Percentiles rank a stretch among this genome's conserved stretches.
These are phyloP conservation scores for Simmondsia chinensis DNA, from an alignment of 148 eudicot genomes.

Conservation along the genomic window DNA sequence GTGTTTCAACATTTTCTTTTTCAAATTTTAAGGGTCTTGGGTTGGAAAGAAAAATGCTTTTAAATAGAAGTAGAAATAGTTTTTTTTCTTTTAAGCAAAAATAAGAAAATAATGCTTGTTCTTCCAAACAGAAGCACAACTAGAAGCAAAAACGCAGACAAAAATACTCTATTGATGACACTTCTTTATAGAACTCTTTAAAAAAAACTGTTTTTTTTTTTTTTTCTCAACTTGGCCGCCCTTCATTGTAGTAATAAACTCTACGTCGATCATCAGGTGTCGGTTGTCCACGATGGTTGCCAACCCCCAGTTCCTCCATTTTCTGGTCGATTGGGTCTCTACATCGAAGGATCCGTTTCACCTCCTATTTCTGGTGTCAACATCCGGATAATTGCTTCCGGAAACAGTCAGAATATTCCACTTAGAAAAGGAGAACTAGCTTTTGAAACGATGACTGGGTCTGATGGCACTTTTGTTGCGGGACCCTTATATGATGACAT, in stretches of 20 bases:
- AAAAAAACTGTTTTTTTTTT: conserved; percentile 3
- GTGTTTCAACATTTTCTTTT: no score
- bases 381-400: conserved; percentile 58
- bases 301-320: conserved; percentile 61
- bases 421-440: conserved; percentile 69
- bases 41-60: no score
- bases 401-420: conserved; percentile 51
- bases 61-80: no score
- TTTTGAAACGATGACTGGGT: conserved; percentile 55
- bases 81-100: no score
- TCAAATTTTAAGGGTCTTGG: no score
- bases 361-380: conserved; percentile 81
- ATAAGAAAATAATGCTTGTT: no score
- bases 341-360: conserved; percentile 93
- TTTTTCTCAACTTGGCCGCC: conserved; percentile 4
- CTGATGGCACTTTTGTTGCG: conserved; percentile 64
- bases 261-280: conserved; percentile 43
- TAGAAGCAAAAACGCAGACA: no score
- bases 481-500: conserved; percentile 96
- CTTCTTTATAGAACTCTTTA: conserved; percentile 1
- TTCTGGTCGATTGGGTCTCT: conserved; percentile 74
- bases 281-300: conserved; percentile 64
- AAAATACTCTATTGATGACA: no score
- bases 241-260: no score
- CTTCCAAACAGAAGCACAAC: no score